Base-by-base conservation (phyloP, 768 basidiomycete species). In the Vararia minispora region DNA sequence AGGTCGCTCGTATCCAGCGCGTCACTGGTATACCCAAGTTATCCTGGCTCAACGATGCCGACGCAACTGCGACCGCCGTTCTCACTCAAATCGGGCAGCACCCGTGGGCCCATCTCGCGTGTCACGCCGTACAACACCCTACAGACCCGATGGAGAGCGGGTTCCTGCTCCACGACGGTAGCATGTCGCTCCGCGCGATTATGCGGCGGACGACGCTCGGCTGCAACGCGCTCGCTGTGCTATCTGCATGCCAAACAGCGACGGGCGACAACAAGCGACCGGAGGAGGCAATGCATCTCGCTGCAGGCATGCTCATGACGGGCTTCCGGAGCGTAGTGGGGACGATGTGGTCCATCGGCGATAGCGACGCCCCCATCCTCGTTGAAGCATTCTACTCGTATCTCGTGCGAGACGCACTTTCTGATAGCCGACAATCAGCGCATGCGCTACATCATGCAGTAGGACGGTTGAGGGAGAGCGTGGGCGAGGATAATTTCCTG, bases 261-360 rank as follows among this genome's bases (percentile, higher is more conserved):
- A 41, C 31, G 10, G 41, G 37, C 30, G 39, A 37, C 7, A 14
- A 23, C 23, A 11, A n/a, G 20, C 2, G 16, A 11, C 26, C 45
- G 3, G 47, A 48, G 22, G 41, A 48, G 26, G 45, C 35, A 11
- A 24, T 48, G n/a, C 41, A 43, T 32, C 45, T 46, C 20, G 46
- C 47, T 2, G 45, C 45, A 10, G 47, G 28, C 24, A 46, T 48
- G 47, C 37, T 45, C 6, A 34, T 42, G 10, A 38, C 37, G n/a
- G 44, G 41, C 1, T 48, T 44, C 37, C 22, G 37, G 4, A 39
- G 44, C 16, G 37, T 23, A 6, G 38, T 48, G 17, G 47, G 33
- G 22, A 48, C 47, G 12, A 23, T 45, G 4, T 48, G 46, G 44
- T 38, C 35, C 18, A 46, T 48, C 37, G 28, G 25, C 11, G 46